Base-by-base conservation (phyloP, 2,329 filamentous ascomycete species). In the Cladosporium sp. region DNA sequence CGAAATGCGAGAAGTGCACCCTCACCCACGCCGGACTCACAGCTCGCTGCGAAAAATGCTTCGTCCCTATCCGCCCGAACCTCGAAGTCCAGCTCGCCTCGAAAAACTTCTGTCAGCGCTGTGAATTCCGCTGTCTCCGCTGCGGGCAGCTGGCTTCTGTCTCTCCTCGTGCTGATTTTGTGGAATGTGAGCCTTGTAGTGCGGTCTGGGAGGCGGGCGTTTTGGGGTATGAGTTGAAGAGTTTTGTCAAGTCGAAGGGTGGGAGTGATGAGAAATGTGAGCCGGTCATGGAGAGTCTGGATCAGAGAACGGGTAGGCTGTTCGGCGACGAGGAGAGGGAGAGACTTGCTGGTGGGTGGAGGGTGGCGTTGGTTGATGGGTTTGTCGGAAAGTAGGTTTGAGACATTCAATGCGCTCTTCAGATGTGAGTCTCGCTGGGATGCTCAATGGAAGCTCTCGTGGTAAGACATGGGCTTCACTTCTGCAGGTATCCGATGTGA, bases 81-180 rank as follows among this genome's bases (percentile, higher is more conserved):
- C 36, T 22, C 12, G 49, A 50, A 11, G 24, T 42, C 15, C 30
- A 50, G 15, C 3, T 15, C 17, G 6, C 5, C 17, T 12, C 11
- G 19, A 30, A 39, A 4, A 51, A 53, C 3, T 50, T 69, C 4
- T 75, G 73, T 51, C 71, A 73, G 54, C 62, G 63, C 15, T 74
- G 72, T 54, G 58, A 57, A 4, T 74, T 74, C 50, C 52, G 62
- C 1, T 75, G 73, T 55, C 68, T 73, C 43, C 61, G 71, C 1
- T 75, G 73, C 43, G 66, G 64, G 1, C 39, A 43, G 34, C 3
- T 43, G 13, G 64, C 57, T 6, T 29, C 40, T 1, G 41, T 70
- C 3, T 54, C 53, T 1, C 42, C 57, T 1, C 49, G 53, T 6
- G 43, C 56, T 0, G 56, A 55, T 0, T 54, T 5, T 1, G 48